Percentiles rank a stretch among this genome's conserved stretches.
phyloP scores from a whole-genome alignment of 1,284 basidiomycete genomes.

The Ceraceosorus guamensis region DNA sequence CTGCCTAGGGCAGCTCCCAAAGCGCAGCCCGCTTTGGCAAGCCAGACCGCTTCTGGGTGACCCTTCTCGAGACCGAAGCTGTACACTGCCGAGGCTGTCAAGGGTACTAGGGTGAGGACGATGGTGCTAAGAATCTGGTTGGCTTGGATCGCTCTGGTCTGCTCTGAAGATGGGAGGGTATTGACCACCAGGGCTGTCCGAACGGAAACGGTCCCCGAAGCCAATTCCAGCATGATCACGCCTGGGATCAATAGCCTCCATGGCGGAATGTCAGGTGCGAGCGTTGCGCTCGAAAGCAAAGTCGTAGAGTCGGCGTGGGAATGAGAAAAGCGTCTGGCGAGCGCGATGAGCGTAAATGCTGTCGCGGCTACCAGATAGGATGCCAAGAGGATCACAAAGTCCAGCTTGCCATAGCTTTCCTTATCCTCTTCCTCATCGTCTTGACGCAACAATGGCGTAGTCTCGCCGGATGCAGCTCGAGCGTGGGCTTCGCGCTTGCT shows the following conservation, averaged over 20 bases:
- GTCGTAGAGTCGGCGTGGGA: too few species aligned
- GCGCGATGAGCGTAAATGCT: conserved; percentile 2
- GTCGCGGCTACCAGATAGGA: conserved; percentile 6
- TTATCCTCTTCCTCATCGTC: background rate
- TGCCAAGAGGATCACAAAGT: conserved; percentile 22
- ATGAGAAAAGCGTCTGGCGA: background rate
- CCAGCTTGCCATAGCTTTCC: conserved; percentile 29
- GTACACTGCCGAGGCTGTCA: conserved; percentile 30
- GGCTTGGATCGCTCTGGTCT: conserved; percentile 31
- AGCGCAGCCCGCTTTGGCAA: conserved; percentile 28
- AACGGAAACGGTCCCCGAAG: conserved; percentile 27
- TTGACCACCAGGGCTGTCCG: conserved; percentile 35
- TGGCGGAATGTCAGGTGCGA: conserved; percentile 2
- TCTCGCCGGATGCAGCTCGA: background rate
- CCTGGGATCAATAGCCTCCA: conserved; percentile 26
- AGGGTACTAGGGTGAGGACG: conserved; percentile 28
- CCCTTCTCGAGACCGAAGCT: conserved; percentile 24
- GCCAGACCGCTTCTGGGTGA: conserved; percentile 30
- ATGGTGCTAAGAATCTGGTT: conserved; percentile 36
- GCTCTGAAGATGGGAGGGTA: conserved; percentile 17
- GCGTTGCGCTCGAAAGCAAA: background rate
- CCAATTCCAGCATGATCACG: conserved; percentile 28
- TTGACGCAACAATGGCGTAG: background rate
- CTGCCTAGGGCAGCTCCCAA: conserved; percentile 17
- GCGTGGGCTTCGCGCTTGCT: conserved; percentile 1